phyloP scores from a whole-genome alignment of 148 eudicot genomes.

The Rhododendron ferrugineum region DNA sequence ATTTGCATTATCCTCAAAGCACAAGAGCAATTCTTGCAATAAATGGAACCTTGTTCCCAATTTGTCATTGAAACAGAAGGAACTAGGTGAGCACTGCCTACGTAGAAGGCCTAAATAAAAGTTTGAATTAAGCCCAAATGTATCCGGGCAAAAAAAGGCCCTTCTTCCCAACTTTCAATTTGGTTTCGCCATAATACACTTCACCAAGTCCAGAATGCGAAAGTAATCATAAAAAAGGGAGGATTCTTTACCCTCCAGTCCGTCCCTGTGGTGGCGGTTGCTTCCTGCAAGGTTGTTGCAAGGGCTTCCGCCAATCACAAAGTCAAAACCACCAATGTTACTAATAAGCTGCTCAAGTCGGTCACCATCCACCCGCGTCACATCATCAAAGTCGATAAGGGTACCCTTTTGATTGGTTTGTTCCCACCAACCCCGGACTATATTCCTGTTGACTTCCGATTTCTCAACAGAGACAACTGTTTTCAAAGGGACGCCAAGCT shows the following conservation, averaged over 20 bases:
- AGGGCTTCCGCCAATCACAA: slow-evolving; percentile 84
- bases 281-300: slow-evolving; percentile 89
- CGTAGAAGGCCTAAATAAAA: background rate
- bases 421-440: slow-evolving; percentile 84
- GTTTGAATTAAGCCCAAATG: background rate
- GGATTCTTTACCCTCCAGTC: slow-evolving; percentile 80
- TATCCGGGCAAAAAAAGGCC: background rate
- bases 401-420: slow-evolving; percentile 76
- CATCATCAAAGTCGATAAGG: slow-evolving; percentile 54
- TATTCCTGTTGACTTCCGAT: slow-evolving; percentile 68
- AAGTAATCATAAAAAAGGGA: slow-evolving; percentile 64
- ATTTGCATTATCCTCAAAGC: background rate
- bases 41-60: background rate
- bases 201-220: slow-evolving; percentile 64
- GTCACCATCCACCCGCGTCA: slow-evolving; percentile 39
- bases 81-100: background rate
- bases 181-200: slow-evolving; percentile 31
- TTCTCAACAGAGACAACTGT: slow-evolving; percentile 72
- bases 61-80: background rate
- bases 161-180: slow-evolving; percentile 11
- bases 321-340: slow-evolving; percentile 59
- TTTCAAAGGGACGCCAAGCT: slow-evolving; percentile 65
- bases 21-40: background rate
- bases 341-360: slow-evolving; percentile 37
- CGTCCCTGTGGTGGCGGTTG: slow-evolving; percentile 77